Evolutionary conservation across 371 early-diverging fungal species (phyloP), one percentile per base, ranked within the genome.

Genomic region (Actinomucor elegans): DNA sequence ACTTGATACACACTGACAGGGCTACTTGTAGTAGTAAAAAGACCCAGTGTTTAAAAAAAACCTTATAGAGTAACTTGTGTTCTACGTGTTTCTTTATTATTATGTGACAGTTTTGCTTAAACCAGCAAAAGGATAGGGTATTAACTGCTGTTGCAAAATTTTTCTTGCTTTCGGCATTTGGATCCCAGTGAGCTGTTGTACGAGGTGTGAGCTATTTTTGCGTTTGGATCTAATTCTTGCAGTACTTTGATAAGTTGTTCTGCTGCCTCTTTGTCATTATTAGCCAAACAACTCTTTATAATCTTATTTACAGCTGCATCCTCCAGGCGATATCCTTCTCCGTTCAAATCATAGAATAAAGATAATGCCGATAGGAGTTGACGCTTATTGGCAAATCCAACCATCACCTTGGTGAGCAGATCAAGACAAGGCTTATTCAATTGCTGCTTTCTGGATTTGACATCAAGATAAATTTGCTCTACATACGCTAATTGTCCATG

Each of bases 381-480:
- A 17, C 28, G 27, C 37, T 26, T 43, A 18, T 48, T 14, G 5
- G 42, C 20, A 34, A 57, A 62, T 17, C 34, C 27, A 15, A 48
- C 17, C 14, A 62, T 45, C 12, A 57, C 10, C 9, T 38, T 28
- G 33, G 32, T 20, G 36, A 62, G 15, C n/a, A 26, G 37, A 0
- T 32, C 40, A 7, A 53, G 0, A 14, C 47, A 28, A 0, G 11
- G 20, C n/a, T 20, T 20, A 9, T 46, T 35, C 20, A 55, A 23
- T 14, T 8, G 12, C 20, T 48, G 36, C 4, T 54, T 27, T 17
- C 32, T 49, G 6, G 20, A 14, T 28, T 59, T 59, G n/a, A 62
- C 2, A 44, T 64, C 65, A 27, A 59, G 40, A 36, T 59, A 59
- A 10, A 59, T 5, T 46, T 64, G 65, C 23, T 64, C 65, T 11